Evolutionary conservation across 2,329 filamentous ascomycete genomes (phyloP).

Genomic region (Penicillium sp.): DNA sequence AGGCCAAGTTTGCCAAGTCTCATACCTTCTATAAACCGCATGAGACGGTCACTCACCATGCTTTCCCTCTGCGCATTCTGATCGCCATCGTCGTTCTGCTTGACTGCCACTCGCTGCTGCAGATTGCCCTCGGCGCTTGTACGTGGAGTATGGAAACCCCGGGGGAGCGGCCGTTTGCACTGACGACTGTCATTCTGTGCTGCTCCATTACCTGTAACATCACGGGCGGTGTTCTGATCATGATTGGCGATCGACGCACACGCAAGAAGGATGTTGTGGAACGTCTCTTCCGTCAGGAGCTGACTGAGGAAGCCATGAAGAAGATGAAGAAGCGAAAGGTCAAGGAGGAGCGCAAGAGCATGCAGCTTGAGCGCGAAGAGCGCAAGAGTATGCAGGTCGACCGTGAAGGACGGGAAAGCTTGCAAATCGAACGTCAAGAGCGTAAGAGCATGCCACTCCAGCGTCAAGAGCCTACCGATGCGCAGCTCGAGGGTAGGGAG

Average conservation of each 20-base stretch:
- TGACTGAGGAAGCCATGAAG: slow-evolving; percentile 68
- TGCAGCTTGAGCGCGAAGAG: slow-evolving; percentile 20
- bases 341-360: slow-evolving; percentile 35
- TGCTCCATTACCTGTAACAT: slow-evolving; percentile 78
- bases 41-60: slow-evolving; percentile 78
- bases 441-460: neutral
- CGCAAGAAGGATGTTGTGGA: slow-evolving; percentile 85
- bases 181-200: slow-evolving; percentile 80
- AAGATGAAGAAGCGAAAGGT: slow-evolving; percentile 55
- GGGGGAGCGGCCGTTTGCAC: slow-evolving; percentile 62
- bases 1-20: slow-evolving; percentile 76
- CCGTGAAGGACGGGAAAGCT: slow-evolving; percentile 29
- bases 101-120: slow-evolving; percentile 76
- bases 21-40: slow-evolving; percentile 90
- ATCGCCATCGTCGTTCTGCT: slow-evolving; percentile 77
- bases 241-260: slow-evolving; percentile 72
- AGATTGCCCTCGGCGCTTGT: slow-evolving; percentile 75
- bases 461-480: slow-evolving; percentile 26
- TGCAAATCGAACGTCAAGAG: slow-evolving; percentile 20
- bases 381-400: neutral
- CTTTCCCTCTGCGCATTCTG: slow-evolving; percentile 74
- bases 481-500: slow-evolving; percentile 26
- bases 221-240: slow-evolving; percentile 73
- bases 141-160: slow-evolving; percentile 79
- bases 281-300: slow-evolving; percentile 71